phyloP scores from a whole-genome alignment of 2,329 filamentous ascomycete genomes.

The Cladosporium sphaerospermum region DNA sequence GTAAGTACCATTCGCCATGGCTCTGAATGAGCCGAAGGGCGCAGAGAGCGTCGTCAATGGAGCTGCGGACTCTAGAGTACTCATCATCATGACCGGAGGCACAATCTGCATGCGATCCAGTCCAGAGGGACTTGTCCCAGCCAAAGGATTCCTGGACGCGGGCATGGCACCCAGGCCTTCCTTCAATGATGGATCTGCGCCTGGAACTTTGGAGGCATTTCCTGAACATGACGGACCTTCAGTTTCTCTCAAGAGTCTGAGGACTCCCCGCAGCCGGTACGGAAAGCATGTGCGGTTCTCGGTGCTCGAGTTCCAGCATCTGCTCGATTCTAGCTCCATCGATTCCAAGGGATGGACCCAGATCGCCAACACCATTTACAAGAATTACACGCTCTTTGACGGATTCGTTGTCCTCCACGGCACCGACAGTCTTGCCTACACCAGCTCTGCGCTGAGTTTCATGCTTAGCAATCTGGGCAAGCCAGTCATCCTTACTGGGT shows the following conservation, averaged over 20 bases:
- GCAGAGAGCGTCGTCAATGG: constrained; percentile 27
- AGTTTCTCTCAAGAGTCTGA: constrained; percentile 56
- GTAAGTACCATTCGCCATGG: not conserved
- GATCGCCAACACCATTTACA: constrained; percentile 70
- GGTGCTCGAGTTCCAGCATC: constrained; percentile 74
- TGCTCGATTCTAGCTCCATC: constrained; percentile 87
- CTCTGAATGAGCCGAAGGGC: not conserved
- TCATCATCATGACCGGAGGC: constrained; percentile 84
- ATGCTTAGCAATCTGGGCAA: constrained; percentile 90
- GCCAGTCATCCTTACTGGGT: constrained; percentile 74
- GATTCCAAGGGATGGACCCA: constrained; percentile 79
- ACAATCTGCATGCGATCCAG: constrained; percentile 90
- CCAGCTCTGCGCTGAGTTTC: constrained; percentile 83
- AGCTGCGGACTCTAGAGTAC: constrained; percentile 41
- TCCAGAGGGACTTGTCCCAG: constrained; percentile 62
- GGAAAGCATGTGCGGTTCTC: constrained; percentile 75
- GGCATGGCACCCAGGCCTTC: constrained; percentile 76
- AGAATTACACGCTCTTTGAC: constrained; percentile 84
- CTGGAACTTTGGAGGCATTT: constrained; percentile 8
- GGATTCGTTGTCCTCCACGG: constrained; percentile 88
- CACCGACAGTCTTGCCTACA: constrained; percentile 82
- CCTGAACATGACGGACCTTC: constrained; percentile 10
- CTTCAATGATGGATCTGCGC: constrained; percentile 70
- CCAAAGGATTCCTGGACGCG: constrained; percentile 66
- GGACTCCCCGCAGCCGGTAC: constrained; percentile 75